A percentile compares a stretch with the other conserved stretches of the same genome.
Evolutionary conservation across 352 stramenopile species (phyloP).

Genomic region (Globisporangium camurandrum): DNA sequence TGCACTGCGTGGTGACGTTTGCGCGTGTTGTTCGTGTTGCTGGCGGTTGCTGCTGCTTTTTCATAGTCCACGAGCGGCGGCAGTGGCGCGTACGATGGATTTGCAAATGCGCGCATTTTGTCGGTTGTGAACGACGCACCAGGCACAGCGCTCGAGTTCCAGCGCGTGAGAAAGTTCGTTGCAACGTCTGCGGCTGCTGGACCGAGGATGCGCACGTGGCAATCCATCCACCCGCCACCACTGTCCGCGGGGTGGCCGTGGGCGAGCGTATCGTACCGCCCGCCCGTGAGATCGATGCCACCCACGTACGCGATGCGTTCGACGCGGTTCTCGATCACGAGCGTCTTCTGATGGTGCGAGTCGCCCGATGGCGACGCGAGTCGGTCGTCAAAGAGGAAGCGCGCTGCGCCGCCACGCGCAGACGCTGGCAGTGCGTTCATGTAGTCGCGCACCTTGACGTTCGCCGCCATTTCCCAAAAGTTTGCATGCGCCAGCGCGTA

Average conservation of each 20-base stretch:
- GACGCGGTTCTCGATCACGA: slow-evolving; percentile 37
- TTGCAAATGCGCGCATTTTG: slow-evolving; percentile 41
- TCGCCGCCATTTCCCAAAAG: slow-evolving; percentile 2
- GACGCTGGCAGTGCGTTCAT: slow-evolving; percentile 16
- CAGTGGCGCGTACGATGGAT: slow-evolving; percentile 13
- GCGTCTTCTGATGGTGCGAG: slow-evolving; percentile 66
- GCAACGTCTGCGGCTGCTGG: slow-evolving; percentile 47
- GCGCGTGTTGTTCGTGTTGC: not conserved
- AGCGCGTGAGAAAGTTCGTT: slow-evolving; percentile 53
- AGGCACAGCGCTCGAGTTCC: slow-evolving; percentile 33
- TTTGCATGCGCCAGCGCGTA: slow-evolving; percentile 3
- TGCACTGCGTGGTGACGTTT: slow-evolving; percentile 21
- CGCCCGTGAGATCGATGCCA: slow-evolving; percentile 42
- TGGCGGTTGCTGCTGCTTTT: not conserved
- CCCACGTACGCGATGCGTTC: slow-evolving; percentile 31
- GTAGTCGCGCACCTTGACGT: slow-evolving; percentile 10
- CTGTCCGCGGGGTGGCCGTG: slow-evolving; percentile 26
- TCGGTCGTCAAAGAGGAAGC: slow-evolving; percentile 54
- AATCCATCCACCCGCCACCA: slow-evolving; percentile 67
- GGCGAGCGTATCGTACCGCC: slow-evolving; percentile 51
- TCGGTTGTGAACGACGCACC: slow-evolving; percentile 22
- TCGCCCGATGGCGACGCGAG: slow-evolving; percentile 39
- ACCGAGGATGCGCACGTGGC: slow-evolving; percentile 34
- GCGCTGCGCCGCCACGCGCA: slow-evolving; percentile 2
- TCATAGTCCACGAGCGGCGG: not conserved